phyloP scores from a whole-genome alignment of 2,329 filamentous ascomycete species.

The Fusarium musae region DNA sequence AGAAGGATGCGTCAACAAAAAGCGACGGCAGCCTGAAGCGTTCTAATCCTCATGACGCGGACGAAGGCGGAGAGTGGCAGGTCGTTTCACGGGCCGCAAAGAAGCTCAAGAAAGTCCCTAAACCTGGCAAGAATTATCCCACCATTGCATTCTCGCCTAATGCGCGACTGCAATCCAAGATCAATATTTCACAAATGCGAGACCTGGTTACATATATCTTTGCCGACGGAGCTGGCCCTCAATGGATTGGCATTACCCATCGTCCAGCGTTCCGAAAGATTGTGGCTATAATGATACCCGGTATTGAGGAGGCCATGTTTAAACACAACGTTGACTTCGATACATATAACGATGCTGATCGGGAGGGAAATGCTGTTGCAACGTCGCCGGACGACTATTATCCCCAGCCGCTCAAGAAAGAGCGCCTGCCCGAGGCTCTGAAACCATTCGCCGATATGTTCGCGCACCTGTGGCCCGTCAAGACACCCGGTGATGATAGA shows the following conservation, averaged over 20 bases:
- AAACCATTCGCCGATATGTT: conserved; percentile 84
- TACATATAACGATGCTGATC: conserved; percentile 55
- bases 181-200: conserved; percentile 71
- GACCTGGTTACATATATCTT: conserved; percentile 74
- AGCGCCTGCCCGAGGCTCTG: conserved; percentile 64
- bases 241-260: conserved; percentile 72
- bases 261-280: conserved; percentile 78
- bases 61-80: conserved; percentile 62
- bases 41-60: conserved; percentile 58
- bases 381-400: conserved; percentile 69
- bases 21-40: conserved; percentile 61
- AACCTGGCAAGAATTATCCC: conserved; percentile 67
- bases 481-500: conserved; percentile 86
- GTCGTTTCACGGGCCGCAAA: conserved; percentile 65
- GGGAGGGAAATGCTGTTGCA: conserved; percentile 45
- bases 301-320: conserved; percentile 91
- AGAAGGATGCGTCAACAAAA: conserved; percentile 34
- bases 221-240: conserved; percentile 71
- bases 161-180: conserved; percentile 68
- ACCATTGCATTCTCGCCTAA: conserved; percentile 67
- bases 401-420: conserved; percentile 63
- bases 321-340: conserved; percentile 66
- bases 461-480: conserved; percentile 87
- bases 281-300: conserved; percentile 91
- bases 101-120: conserved; percentile 71